Evolutionary conservation across 352 stramenopile species (phyloP).

Genomic region (Pelagophyceae sp.): DNA sequence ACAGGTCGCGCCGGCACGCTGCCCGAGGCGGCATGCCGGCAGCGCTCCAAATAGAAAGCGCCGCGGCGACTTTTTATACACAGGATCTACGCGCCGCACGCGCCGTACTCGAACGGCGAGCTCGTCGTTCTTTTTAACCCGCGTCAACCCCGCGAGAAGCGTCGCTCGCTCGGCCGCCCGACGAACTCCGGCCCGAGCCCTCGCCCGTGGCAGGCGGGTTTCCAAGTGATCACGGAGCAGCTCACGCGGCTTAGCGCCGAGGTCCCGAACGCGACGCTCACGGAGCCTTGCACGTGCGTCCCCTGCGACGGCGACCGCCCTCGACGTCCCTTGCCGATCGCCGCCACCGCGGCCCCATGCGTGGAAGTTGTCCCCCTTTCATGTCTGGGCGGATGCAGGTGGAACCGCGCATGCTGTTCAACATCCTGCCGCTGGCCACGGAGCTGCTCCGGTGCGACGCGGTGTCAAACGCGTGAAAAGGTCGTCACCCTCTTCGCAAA

Average conservation of each 20-base stretch:
- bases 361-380: background rate
- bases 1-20: no score
- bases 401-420: slow-evolving; percentile 1
- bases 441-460: background rate
- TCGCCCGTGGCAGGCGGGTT: background rate
- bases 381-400: no score
- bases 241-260: background rate
- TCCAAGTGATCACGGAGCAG: background rate
- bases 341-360: background rate
- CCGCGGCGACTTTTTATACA: no score
- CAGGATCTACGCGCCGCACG: slow-evolving; percentile 11
- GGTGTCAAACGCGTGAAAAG: background rate
- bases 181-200: background rate
- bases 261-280: background rate
- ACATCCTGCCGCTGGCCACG: background rate
- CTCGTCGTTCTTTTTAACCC: background rate
- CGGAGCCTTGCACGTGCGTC: background rate
- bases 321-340: background rate
- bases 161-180: background rate
- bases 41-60: no score
- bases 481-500: background rate
- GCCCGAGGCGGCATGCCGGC: no score
- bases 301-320: background rate
- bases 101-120: background rate
- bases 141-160: no score